Conservation (phyloP, 2,329 filamentous ascomycete genomes). For the Albophoma yamanashiensis region DNA sequence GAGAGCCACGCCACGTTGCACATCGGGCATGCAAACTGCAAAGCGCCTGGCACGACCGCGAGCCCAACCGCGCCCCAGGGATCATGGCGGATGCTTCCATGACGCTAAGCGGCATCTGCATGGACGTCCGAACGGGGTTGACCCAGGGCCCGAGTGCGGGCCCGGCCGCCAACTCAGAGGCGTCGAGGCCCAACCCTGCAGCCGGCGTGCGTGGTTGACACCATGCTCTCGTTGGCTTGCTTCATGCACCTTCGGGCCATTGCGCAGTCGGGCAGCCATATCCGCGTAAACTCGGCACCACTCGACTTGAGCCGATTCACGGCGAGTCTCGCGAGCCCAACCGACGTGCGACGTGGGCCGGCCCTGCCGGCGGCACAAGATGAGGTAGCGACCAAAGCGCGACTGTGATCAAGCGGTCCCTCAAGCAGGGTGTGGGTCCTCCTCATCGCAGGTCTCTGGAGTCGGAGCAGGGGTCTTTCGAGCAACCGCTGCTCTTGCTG, state of each 20-base stretch:
- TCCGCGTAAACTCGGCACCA: slow-evolving; percentile 6
- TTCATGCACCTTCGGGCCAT: slow-evolving; percentile 1
- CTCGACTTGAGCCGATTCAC: slow-evolving; percentile 11
- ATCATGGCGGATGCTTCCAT: slow-evolving; percentile 5
- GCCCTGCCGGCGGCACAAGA: slow-evolving; percentile 12
- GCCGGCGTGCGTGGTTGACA: not conserved
- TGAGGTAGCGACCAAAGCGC: slow-evolving; percentile 19
- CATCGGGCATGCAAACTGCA: slow-evolving; percentile 15
- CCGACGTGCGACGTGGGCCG: slow-evolving; percentile 18
- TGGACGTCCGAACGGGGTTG: slow-evolving; percentile 2
- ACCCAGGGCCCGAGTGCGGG: slow-evolving; percentile 1
- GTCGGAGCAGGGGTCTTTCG: not conserved
- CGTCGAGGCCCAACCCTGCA: slow-evolving; percentile 8
- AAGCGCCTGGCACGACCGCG: slow-evolving; percentile 4
- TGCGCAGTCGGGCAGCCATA: slow-evolving; percentile 17
- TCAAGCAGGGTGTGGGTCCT: slow-evolving; percentile 7
- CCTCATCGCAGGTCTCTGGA: slow-evolving; percentile 1
- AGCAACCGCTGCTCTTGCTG: not conserved
- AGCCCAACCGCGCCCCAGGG: not conserved
- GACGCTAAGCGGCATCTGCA: slow-evolving; percentile 5
- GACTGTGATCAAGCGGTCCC: slow-evolving; percentile 7
- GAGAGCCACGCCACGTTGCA: slow-evolving; percentile 24
- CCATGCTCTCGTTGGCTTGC: slow-evolving; percentile 2
- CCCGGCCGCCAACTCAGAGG: slow-evolving; percentile 2
- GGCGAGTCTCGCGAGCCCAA: slow-evolving; percentile 12